Percentiles rank a stretch among this genome's conserved stretches.
phyloP scores from a whole-genome alignment of 2,329 filamentous ascomycete genomes.

The Fonsecaea multimorphosa region DNA sequence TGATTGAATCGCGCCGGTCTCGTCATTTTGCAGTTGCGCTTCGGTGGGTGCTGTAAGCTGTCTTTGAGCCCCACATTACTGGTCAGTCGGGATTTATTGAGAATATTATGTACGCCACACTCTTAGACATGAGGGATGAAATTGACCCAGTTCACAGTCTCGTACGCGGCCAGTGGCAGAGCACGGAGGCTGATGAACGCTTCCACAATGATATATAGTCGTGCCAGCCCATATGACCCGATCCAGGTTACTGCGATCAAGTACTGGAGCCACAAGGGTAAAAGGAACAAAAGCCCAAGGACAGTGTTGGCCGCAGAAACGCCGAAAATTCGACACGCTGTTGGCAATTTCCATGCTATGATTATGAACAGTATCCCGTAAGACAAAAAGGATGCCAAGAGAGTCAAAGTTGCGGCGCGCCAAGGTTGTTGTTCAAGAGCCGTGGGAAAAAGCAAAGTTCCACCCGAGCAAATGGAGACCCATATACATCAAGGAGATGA shows the following conservation, averaged over 20 bases:
- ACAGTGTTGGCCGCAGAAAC: conserved; percentile 10
- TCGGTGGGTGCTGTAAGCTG: too few relatives aligned
- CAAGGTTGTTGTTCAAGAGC: conserved; percentile 12
- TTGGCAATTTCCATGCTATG: neutral
- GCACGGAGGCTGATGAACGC: conserved; percentile 18
- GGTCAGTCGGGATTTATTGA: neutral
- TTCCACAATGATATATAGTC: conserved; percentile 20
- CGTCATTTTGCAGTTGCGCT: too few relatives aligned
- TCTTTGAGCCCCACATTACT: too few relatives aligned
- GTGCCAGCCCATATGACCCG: conserved; percentile 15
- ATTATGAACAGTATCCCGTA: conserved; percentile 1
- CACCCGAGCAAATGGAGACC: conserved; percentile 14
- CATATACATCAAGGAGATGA: too few relatives aligned
- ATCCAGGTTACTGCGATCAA: neutral
- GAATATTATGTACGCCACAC: neutral
- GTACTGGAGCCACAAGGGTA: conserved; percentile 11
- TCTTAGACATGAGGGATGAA: conserved; percentile 19
- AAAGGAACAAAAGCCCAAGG: conserved; percentile 15
- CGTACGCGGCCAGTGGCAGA: conserved; percentile 15
- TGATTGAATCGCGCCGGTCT: too few relatives aligned
- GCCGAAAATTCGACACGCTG: neutral
- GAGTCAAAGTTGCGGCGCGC: conserved; percentile 5
- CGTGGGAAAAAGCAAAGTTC: conserved; percentile 14
- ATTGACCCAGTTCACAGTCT: conserved; percentile 21
- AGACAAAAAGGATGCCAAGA: neutral